Evolutionary conservation across 768 basidiomycete species (phyloP), one percentile per base, ranked within the genome.

Genomic region (Lactifluus volemus): DNA sequence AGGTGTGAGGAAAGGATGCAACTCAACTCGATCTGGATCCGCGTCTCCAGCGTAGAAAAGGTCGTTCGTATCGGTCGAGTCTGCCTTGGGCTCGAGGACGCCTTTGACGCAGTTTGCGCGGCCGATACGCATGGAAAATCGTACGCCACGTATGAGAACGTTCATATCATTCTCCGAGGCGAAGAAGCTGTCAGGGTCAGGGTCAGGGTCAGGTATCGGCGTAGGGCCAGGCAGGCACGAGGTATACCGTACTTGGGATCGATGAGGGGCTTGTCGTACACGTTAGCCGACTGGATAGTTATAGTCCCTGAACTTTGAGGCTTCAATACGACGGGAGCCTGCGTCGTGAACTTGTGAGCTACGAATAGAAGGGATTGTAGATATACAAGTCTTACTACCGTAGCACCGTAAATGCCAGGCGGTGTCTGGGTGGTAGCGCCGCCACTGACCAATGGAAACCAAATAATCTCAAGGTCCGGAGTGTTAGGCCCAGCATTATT

Each of bases 131-230:
- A 55, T 49, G 2, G 47, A 48, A 50, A 65, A 59, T 17, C 64
- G 62, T 25, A 65, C 58, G 15, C 53, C 64, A 7, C 64, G 62
- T n/a, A 62, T 49, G 21, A 65, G 55, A 36, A 56, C 39, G 5
- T 54, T 51, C 62, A 64, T 49, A 14, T 65, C 64, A 5, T 65
- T 65, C 4, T 63, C 57, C 8, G 63, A 54, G 19, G 62, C 57
- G 50, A 65, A 64, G 53, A 59, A 61, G 49, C 64, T 65, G 42
- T 45, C 12, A 5, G 38, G 17, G 38, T 15, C 15, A 29, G 38
- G 17, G 38, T 15, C 15, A 29, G 45, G 15, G 45, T 60, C 47
- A 54, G 25, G 25, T 25, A 25, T 25, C 25, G 25, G 52, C 4
- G 10, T 6, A 49, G 25, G 12, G 41, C 12, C 30, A 12, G 10